A percentile compares a stretch with the other conserved stretches of the same genome.
phyloP scores from a whole-genome alignment of 805 yeast species.

The Lachancea dasiensis region DNA sequence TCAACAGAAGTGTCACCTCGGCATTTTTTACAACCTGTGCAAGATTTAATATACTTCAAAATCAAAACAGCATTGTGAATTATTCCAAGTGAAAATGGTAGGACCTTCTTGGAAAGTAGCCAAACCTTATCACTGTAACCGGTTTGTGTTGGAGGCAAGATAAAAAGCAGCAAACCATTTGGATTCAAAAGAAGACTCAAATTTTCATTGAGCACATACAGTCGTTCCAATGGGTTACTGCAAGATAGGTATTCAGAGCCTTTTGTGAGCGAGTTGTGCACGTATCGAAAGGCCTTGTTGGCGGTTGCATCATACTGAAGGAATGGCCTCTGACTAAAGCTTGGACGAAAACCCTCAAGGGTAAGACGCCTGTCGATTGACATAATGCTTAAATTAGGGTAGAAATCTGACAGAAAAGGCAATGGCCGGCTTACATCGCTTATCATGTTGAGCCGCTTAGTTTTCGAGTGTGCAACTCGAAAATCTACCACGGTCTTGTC shows the following conservation, averaged over 20 bases:
- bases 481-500: no score
- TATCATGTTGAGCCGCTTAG: constrained; percentile 2
- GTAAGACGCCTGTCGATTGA: constrained; percentile 19
- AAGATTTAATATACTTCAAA: constrained; percentile 12
- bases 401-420: constrained; percentile 23
- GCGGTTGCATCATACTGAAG: no score
- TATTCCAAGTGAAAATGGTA: constrained; percentile 13
- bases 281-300: no score
- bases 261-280: no score
- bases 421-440: constrained; percentile 13
- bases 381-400: constrained; percentile 22
- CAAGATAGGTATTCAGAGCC: no score
- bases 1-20: constrained; percentile 1
- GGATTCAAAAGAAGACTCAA: constrained; percentile 20
- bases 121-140: constrained; percentile 12
- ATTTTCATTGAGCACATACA: constrained; percentile 21
- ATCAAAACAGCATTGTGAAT: constrained; percentile 18
- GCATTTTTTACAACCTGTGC: constrained; percentile 10
- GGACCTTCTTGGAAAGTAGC: constrained; percentile 8
- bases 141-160: no score
- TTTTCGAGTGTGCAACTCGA: no score
- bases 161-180: constrained; percentile 21
- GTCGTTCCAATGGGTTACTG: constrained; percentile 23
- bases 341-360: constrained; percentile 22
- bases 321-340: no score